A percentile compares a stretch with the other conserved stretches of the same genome.
Conservation (phyloP, 306 rosid species). For the Vachellia pachyceras region DNA sequence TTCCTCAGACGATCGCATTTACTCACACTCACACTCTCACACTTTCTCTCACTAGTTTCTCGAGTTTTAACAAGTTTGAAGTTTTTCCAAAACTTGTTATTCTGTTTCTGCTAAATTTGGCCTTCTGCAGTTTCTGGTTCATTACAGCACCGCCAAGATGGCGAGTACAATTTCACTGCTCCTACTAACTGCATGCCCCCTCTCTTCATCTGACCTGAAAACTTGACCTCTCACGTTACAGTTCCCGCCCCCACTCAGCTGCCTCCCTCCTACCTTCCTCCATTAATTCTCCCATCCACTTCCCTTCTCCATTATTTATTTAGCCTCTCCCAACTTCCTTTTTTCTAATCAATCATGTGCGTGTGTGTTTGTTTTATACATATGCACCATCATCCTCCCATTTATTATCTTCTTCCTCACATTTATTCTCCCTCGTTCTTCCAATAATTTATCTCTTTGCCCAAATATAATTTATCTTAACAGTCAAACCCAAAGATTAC, state of each 20-base stretch:
- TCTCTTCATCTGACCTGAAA: not conserved
- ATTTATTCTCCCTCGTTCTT: not conserved
- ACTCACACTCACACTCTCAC: too few species aligned
- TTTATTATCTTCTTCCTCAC: conserved; percentile 13
- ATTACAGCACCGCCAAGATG: conserved; percentile 22
- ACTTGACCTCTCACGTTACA: conserved; percentile 39
- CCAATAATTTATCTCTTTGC: not conserved
- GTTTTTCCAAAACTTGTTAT: too few species aligned
- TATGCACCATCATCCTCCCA: not conserved
- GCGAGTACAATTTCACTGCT: conserved; percentile 21
- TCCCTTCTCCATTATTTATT: not conserved
- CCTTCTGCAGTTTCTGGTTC: too few species aligned
- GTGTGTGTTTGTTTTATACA: too few species aligned
- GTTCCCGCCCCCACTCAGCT: not conserved
- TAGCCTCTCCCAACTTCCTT: not conserved
- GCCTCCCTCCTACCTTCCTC: not conserved
- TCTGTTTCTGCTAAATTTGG: too few species aligned
- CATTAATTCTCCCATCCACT: conserved; percentile 32
- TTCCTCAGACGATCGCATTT: too few species aligned
- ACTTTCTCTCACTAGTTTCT: too few species aligned
- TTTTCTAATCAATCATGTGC: not conserved
- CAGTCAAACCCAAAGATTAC: too few species aligned
- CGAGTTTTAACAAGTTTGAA: too few species aligned
- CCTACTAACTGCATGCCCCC: not conserved
- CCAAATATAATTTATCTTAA: not conserved